Percentiles rank a stretch among this genome's conserved stretches.
Conservation (phyloP, 345 rosid genomes). For the Eucalyptus cloeziana region DNA sequence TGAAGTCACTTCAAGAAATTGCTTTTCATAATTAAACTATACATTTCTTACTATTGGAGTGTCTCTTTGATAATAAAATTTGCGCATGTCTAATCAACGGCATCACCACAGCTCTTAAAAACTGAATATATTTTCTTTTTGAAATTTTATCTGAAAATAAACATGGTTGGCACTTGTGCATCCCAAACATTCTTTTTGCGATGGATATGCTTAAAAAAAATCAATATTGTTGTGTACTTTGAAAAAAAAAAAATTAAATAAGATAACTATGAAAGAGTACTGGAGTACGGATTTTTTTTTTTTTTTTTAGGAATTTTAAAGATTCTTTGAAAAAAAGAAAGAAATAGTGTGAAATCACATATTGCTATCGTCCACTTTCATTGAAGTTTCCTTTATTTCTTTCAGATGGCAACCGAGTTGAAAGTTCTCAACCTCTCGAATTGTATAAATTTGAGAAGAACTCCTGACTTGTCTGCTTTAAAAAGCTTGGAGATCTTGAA, state of each 20-base stretch:
- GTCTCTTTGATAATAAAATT: neutral
- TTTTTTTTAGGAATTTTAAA: too few species aligned
- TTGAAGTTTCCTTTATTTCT: too few species aligned
- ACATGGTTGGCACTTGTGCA: too few species aligned
- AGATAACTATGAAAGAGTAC: neutral
- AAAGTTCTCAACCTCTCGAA: too few species aligned
- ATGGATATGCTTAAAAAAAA: neutral
- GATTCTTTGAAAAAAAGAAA: too few species aligned
- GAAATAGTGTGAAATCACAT: neutral
- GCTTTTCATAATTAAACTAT: too few species aligned
- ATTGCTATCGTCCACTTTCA: too few species aligned
- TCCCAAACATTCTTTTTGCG: neutral
- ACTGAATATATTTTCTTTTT: neutral
- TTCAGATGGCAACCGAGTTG: too few species aligned
- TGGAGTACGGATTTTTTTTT: neutral
- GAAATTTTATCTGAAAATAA: neutral
- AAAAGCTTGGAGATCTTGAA: neutral
- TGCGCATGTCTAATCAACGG: neutral
- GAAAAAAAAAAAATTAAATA: neutral
- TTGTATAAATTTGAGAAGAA: accelerated
- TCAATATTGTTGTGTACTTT: too few species aligned
- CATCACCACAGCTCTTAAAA: neutral
- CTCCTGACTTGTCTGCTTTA: neutral
- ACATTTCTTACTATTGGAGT: neutral
- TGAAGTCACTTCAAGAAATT: too few species aligned